These are phyloP conservation scores for Talaromyces sp. DNA, from an alignment of 2,329 filamentous ascomycete species.

Conservation along the genomic window DNA sequence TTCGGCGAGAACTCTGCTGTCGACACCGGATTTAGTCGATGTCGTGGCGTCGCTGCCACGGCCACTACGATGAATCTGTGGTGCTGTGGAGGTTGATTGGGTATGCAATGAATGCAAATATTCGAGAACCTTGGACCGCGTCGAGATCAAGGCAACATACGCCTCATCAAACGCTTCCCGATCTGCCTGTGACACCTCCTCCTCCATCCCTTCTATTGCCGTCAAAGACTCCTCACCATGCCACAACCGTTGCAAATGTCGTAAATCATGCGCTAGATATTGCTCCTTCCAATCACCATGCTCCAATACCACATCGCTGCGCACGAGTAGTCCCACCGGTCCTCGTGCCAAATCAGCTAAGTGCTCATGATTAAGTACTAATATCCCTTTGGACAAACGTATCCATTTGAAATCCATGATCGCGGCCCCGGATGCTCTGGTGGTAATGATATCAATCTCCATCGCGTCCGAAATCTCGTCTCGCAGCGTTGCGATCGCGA, in stretches of 20 bases:
- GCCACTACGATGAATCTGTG: background rate
- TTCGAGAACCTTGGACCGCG: background rate
- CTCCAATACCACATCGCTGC: background rate
- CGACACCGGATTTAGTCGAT: background rate
- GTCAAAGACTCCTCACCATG: background rate
- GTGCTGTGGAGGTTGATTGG: background rate
- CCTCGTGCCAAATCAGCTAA: background rate
- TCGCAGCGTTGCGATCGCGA: slow-evolving; percentile 5
- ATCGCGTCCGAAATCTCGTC: slow-evolving; percentile 7
- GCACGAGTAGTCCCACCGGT: background rate
- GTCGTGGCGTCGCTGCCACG: background rate
- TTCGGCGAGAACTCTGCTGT: slow-evolving; percentile 2
- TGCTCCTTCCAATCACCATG: background rate
- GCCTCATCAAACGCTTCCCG: slow-evolving; percentile 9
- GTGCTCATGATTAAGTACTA: slow-evolving; percentile 2
- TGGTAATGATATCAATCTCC: slow-evolving; percentile 1
- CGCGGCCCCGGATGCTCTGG: background rate
- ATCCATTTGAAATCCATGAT: slow-evolving; percentile 19
- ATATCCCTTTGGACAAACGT: slow-evolving; percentile 13
- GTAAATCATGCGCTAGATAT: slow-evolving; percentile 1
- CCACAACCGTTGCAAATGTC: slow-evolving; percentile 5
- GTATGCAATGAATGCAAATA: background rate
- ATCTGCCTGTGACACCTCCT: background rate
- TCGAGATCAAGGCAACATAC: background rate
- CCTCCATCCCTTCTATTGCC: background rate